Conservation (phyloP, 1,139 yeast genomes). For the Diutina mesorugosa region DNA sequence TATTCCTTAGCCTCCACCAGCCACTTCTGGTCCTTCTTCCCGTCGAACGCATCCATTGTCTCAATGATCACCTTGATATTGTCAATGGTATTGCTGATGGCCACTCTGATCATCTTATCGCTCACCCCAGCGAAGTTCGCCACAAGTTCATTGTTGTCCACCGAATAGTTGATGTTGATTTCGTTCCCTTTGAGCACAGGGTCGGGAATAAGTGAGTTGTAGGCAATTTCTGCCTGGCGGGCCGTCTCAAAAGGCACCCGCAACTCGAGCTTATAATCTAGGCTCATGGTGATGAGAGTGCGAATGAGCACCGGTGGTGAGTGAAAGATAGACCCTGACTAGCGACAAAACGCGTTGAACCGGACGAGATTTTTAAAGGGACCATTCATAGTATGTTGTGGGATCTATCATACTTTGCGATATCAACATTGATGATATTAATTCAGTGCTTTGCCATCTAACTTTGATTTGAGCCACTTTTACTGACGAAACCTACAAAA, state of each 20-base stretch:
- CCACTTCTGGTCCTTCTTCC: conserved; percentile 11
- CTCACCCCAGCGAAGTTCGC: conserved; percentile 37
- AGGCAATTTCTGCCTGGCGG: neutral
- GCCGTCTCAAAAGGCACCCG: neutral
- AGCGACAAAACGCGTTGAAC: neutral
- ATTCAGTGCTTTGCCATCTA: no score
- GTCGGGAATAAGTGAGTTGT: neutral
- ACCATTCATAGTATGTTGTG: no score
- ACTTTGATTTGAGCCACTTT: no score
- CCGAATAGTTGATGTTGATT: neutral
- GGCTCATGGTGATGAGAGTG: neutral
- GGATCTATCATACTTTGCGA: no score
- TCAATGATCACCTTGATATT: conserved; percentile 52
- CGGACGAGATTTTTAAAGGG: no score
- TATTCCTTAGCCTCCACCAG: neutral
- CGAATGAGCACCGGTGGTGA: neutral
- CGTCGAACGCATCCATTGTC: conserved; percentile 52
- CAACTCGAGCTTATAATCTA: neutral
- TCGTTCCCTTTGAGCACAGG: neutral
- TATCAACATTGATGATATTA: no score
- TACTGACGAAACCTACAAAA: no score
- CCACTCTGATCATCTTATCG: conserved; percentile 57
- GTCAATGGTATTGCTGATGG: conserved; percentile 56
- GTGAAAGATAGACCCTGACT: neutral
- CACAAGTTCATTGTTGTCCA: neutral